Evolutionary conservation across 192 early-diverging fungal genomes (phyloP), one percentile per base, ranked within the genome.

Genomic region (Phlyctochytrium planicorne): DNA sequence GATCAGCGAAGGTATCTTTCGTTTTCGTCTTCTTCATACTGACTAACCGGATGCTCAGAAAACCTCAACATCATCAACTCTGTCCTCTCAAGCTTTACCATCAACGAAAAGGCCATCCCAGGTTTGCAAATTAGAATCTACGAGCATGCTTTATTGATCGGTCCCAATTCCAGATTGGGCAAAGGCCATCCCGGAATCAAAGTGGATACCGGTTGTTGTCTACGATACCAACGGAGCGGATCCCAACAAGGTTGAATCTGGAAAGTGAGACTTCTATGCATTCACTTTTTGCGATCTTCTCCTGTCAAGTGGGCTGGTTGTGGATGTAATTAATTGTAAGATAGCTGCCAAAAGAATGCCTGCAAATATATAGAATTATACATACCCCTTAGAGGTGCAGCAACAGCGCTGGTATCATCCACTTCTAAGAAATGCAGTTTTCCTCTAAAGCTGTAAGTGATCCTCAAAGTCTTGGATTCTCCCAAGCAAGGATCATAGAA

Each of bases 401-500:
- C 92, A 53, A 98, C 76, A 12, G 92, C 84, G 34, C 85, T 80
- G 53, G 71, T 76, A 75, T 98, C 96, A 52, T 88, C 81, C 30
- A 94, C 90, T 34, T 88, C 82, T 0, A 89, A 85, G 78, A 90
- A 84, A 72, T 98, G 96, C 52, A 91, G 57, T 60, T 82, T 81
- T 62, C 88, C 87, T 62, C 87, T 80, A 80, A 96, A 98, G 65
- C 78, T 76, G 68, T 98, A 98, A 53, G 82, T 88, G 60, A 98
- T 88, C 62, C 82, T 86, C 60, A 98, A 80, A 60, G 85, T 81
- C 75, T 98, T 98, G 23, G 73, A 69, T 61, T 89, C 89, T 34
- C 94, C 94, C 62, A 96, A 86, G 69, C 93, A 94, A 29, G 96
- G 94, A 75, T 98, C 95, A 67, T 93, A 97, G 75, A 98, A 98